Conservation (phyloP, 1,139 yeast genomes). For the Kodamaea plutei region DNA sequence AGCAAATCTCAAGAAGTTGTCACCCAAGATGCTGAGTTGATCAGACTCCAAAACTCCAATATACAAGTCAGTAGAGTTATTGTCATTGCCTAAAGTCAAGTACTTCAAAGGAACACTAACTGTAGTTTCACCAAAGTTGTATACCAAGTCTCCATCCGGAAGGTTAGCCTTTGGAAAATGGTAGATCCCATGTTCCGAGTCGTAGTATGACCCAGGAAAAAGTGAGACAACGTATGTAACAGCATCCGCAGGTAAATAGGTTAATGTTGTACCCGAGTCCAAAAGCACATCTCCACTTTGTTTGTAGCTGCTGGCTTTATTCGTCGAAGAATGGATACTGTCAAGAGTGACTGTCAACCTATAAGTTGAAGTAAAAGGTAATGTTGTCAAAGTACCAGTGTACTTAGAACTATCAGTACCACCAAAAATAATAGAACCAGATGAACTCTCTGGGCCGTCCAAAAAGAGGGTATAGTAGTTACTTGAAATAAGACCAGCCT, state of each 20-base stretch:
- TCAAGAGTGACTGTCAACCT: slow-evolving; percentile 8
- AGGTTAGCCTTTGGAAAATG: slow-evolving; percentile 16
- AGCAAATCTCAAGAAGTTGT: slow-evolving; percentile 28
- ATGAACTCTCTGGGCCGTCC: slow-evolving; percentile 10
- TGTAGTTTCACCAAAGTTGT: slow-evolving; percentile 1
- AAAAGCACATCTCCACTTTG: slow-evolving; percentile 41
- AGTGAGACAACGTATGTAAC: slow-evolving; percentile 32
- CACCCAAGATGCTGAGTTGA: slow-evolving; percentile 19
- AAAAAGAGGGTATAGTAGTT: slow-evolving; percentile 19
- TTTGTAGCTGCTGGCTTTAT: slow-evolving; percentile 3
- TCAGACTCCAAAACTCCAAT: background rate
- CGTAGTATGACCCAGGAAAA: slow-evolving; percentile 1
- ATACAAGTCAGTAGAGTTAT: background rate
- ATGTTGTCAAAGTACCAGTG: slow-evolving; percentile 12
- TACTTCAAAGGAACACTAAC: slow-evolving; percentile 4
- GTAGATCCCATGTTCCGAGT: slow-evolving; percentile 2
- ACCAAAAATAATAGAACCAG: slow-evolving; percentile 19
- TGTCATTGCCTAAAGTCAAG: slow-evolving; percentile 6
- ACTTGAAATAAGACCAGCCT: slow-evolving; percentile 16
- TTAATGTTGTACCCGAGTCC: slow-evolving; percentile 67
- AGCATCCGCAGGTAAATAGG: slow-evolving; percentile 45
- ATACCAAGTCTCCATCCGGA: slow-evolving; percentile 1
- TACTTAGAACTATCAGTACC: slow-evolving; percentile 18
- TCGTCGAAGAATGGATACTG: slow-evolving; percentile 1
- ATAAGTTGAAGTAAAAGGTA: slow-evolving; percentile 5